phyloP scores from a whole-genome alignment of 495 filamentous ascomycete species.

The Penicillium soppii region DNA sequence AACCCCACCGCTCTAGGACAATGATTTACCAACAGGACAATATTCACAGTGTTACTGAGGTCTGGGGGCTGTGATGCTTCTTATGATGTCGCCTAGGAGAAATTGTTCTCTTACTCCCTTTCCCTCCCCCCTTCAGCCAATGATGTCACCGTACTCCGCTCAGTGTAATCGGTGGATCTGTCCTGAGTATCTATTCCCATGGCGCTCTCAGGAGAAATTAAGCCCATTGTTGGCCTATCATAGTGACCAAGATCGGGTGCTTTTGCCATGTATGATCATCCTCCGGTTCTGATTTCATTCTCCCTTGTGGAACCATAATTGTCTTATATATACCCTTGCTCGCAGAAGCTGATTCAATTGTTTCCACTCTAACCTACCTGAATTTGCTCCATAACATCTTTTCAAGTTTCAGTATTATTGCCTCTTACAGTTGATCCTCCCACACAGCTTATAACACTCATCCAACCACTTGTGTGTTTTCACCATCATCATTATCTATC shows the following conservation, averaged over 20 bases:
- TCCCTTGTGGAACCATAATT: conserved; percentile 2
- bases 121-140: conserved; percentile 18
- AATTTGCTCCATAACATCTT: conserved; percentile 10
- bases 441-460: neutral
- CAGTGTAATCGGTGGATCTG: conserved; percentile 9
- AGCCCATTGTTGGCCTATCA: conserved; percentile 14
- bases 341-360: neutral
- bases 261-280: conserved; percentile 16
- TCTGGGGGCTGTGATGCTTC: conserved; percentile 5
- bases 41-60: neutral
- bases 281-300: conserved; percentile 18
- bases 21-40: neutral
- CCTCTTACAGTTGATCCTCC: neutral
- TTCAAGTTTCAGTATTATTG: neutral
- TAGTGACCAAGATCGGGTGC: neutral
- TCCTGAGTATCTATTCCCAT: conserved; percentile 1
- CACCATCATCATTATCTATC: neutral
- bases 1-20: conserved; percentile 1
- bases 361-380: conserved; percentile 14
- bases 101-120: neutral
- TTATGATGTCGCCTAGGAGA: conserved; percentile 21
- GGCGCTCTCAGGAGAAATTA: conserved; percentile 11
- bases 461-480: neutral
- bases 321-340: conserved; percentile 18
- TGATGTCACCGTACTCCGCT: conserved; percentile 26